Percentiles rank a stretch among this genome's conserved stretches.
Evolutionary conservation across 495 filamentous ascomycete species (phyloP).

Genomic region (Echria macrotheca): DNA sequence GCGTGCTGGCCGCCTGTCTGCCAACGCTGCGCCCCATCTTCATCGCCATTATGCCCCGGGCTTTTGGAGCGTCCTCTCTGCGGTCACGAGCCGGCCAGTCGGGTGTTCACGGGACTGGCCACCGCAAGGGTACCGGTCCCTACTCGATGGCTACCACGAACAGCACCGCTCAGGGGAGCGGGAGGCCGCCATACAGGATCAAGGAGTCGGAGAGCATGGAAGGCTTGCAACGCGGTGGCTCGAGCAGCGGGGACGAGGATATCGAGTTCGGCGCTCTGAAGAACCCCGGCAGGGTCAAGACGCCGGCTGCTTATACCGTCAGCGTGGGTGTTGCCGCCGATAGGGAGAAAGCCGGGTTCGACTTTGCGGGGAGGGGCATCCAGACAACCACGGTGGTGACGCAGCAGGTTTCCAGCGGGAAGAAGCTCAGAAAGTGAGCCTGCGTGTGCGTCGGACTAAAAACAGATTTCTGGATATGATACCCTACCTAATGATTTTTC

Average conservation of each 20-base stretch:
- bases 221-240: not conserved
- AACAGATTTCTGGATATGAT: not conserved
- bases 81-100: too few species aligned
- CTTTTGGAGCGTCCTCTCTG: conserved; percentile 10
- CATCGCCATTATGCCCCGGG: conserved; percentile 14
- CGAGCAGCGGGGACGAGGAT: conserved; percentile 1
- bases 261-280: not conserved
- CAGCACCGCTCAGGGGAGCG: not conserved
- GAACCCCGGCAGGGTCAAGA: not conserved
- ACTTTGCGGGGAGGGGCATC: conserved; percentile 6
- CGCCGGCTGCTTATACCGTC: too few species aligned
- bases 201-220: not conserved
- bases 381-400: conserved; percentile 12
- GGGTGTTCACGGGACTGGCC: too few species aligned
- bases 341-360: not conserved
- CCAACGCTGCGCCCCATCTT: conserved; percentile 44
- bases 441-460: not conserved
- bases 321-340: conserved; percentile 4
- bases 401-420: conserved; percentile 3
- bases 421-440: not conserved
- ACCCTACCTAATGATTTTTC: not conserved
- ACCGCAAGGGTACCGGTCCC: not conserved
- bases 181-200: not conserved
- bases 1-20: conserved; percentile 50
- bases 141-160: not conserved